These are phyloP conservation scores for Colletotrichum musicola DNA, from an alignment of 2,329 filamentous ascomycete genomes.

Conservation along the genomic window DNA sequence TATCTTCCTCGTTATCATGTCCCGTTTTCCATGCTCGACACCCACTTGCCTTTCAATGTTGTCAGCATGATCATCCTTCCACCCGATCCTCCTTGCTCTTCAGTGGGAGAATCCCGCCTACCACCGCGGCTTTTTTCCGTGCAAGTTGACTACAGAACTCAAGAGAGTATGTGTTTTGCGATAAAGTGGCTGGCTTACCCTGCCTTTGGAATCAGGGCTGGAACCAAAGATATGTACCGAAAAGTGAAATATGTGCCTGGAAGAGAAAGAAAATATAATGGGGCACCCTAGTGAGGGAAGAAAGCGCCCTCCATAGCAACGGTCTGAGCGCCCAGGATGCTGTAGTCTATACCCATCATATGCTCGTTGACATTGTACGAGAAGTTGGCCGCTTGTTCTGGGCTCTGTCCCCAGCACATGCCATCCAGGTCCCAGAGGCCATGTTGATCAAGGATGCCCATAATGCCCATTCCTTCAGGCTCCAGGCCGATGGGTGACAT, in stretches of 20 bases:
- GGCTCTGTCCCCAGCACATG: conserved; percentile 64
- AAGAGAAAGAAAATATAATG: not conserved
- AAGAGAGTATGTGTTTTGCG: too few species aligned
- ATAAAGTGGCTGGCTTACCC: too few species aligned
- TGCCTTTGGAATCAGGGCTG: too few species aligned
- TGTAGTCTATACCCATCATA: conserved; percentile 53
- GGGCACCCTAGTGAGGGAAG: conserved; percentile 55
- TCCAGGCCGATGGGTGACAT: conserved; percentile 66
- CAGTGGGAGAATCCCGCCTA: too few species aligned
- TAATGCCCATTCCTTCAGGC: conserved; percentile 63
- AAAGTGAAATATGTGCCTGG: conserved; percentile 17
- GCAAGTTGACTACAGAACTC: too few species aligned
- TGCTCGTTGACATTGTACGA: conserved; percentile 48
- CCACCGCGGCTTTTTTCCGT: too few species aligned
- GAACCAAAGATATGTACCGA: not conserved
- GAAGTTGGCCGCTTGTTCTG: conserved; percentile 47
- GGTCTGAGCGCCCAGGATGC: conserved; percentile 52
- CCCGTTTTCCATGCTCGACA: conserved; percentile 6
- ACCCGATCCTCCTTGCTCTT: too few species aligned
- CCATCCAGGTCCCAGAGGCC: conserved; percentile 69
- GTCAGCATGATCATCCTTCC: too few species aligned
- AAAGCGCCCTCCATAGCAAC: conserved; percentile 55
- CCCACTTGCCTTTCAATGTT: not conserved
- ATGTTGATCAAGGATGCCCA: conserved; percentile 66
- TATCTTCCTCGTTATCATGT: conserved; percentile 10